Percentiles rank a stretch among this genome's conserved stretches.
Conservation (phyloP, 257 asterid species). For the Fraxinus quadrangulata region DNA sequence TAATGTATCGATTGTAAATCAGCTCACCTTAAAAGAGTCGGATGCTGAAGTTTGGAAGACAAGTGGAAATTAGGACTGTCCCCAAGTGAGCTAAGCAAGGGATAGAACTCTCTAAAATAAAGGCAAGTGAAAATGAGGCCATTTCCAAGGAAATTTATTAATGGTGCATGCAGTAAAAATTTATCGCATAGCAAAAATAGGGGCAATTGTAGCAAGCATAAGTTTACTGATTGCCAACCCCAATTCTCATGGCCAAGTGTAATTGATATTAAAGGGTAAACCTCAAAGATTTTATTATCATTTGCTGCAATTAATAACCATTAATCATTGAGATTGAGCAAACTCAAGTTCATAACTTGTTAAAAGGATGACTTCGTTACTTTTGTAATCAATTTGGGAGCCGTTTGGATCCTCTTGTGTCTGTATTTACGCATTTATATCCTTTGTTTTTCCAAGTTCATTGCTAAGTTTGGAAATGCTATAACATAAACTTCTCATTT, state of each 20-base stretch:
- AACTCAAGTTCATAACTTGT: not conserved
- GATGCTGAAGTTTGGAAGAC: not conserved
- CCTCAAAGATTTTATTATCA: not conserved
- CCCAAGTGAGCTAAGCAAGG: not conserved
- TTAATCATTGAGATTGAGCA: not conserved
- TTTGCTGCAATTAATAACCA: not conserved
- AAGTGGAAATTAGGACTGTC: not conserved
- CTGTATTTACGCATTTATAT: not conserved
- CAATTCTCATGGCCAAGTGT: not conserved
- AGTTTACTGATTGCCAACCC: not conserved
- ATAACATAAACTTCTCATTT: conserved; percentile 2
- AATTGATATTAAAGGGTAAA: not conserved
- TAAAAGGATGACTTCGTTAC: not conserved
- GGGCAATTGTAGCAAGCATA: not conserved
- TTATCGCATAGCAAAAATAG: too few species aligned
- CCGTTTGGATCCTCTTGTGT: not conserved
- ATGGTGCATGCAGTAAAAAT: too few species aligned
- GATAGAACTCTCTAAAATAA: not conserved
- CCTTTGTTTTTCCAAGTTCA: not conserved
- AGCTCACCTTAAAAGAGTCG: not conserved
- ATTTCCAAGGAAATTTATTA: not conserved
- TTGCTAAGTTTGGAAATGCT: not conserved
- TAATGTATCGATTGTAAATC: not conserved
- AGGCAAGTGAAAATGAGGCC: not conserved
- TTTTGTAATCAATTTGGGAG: not conserved